Base-by-base conservation (phyloP, 1,139 yeast genomes). In the Pichia sp. region DNA sequence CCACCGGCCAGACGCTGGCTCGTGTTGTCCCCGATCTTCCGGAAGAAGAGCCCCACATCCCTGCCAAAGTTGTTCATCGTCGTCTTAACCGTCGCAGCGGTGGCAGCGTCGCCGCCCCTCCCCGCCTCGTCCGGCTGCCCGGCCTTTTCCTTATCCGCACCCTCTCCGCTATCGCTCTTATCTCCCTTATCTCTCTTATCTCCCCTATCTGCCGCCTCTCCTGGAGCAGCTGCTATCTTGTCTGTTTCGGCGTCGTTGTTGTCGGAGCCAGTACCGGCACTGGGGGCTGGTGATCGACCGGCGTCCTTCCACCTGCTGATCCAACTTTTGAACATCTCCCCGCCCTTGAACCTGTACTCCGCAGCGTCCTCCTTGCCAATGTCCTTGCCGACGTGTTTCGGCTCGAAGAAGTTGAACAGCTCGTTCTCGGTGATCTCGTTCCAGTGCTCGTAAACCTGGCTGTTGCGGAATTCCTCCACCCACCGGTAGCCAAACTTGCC, bases 371-470 rank as follows among this genome's bases (percentile, higher is more conserved):
- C 48, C 4, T 50, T 48, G 13, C 29, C 31, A 26, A 54, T 49
- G 8, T 48, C 51, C 11, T 51, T 56, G n/a, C 63, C 61, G 13
- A 62, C 59, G 69, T 92, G 97, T 56, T 78, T 77, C 0, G 97
- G 97, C 58, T 85, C 89, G 55, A 90, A 84, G 59, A 93, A 82
- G 65, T 90, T 95, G 72, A 92, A 92, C 38, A 93, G 75, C 64
- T 92, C 92, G 65, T 89, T 95, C 67, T 92, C 98, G 1, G 97
- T 89, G 60, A 76, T 77, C 30, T 72, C 64, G 64, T 87, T 78
- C 80, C 95, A 93, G 7, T 90, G 78, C 49, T 77, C 71, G 70
- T 75, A 92, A 66, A 88, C 90, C 56, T 79, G 77, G 0, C 96
- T 84, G 4, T 19, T 15, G 60, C 75, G 77, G 96, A 98, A 93